A percentile compares a stretch with the other conserved stretches of the same genome.
These are phyloP conservation scores for Drechslerella stenobrocha DNA, from an alignment of 2,329 filamentous ascomycete genomes.

Conservation along the genomic window DNA sequence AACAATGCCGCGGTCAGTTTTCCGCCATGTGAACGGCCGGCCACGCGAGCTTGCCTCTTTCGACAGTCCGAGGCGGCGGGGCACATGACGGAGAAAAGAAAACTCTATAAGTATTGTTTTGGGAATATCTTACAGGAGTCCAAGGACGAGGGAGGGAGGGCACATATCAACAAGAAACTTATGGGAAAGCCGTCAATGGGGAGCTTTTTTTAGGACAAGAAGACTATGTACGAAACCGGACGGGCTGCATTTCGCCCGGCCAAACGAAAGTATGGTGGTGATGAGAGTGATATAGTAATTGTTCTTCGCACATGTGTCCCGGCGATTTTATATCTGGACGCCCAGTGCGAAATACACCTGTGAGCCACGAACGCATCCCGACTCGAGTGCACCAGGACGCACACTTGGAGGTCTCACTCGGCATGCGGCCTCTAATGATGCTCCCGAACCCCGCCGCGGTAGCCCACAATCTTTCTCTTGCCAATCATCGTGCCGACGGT, in stretches of 20 bases:
- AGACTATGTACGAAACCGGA: slow-evolving; percentile 39
- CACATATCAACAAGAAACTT: slow-evolving; percentile 46
- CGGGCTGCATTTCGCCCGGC: slow-evolving; percentile 3
- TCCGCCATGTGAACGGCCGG: slow-evolving; percentile 43
- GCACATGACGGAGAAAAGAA: slow-evolving; percentile 11
- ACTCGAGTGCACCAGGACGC: too few relatives aligned
- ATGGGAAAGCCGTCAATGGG: slow-evolving; percentile 3
- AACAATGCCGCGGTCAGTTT: slow-evolving; percentile 48
- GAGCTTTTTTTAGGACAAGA: slow-evolving; percentile 1
- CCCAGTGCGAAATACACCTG: neutral
- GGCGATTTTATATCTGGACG: too few relatives aligned
- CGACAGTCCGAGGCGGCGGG: slow-evolving; percentile 32
- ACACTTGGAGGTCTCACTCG: neutral
- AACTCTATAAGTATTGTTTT: slow-evolving; percentile 41
- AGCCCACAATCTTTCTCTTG: slow-evolving; percentile 91
- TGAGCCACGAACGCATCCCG: neutral
- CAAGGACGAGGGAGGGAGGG: neutral
- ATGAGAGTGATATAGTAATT: neutral
- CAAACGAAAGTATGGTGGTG: neutral
- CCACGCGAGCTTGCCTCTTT: slow-evolving; percentile 33
- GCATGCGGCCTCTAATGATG: slow-evolving; percentile 59
- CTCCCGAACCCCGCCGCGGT: slow-evolving; percentile 70
- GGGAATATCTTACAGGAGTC: slow-evolving; percentile 43
- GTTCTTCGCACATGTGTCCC: neutral
- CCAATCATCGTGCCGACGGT: slow-evolving; percentile 96